Evolutionary conservation across 768 basidiomycete species (phyloP).

Genomic region (Sporobolomyces phaffii): DNA sequence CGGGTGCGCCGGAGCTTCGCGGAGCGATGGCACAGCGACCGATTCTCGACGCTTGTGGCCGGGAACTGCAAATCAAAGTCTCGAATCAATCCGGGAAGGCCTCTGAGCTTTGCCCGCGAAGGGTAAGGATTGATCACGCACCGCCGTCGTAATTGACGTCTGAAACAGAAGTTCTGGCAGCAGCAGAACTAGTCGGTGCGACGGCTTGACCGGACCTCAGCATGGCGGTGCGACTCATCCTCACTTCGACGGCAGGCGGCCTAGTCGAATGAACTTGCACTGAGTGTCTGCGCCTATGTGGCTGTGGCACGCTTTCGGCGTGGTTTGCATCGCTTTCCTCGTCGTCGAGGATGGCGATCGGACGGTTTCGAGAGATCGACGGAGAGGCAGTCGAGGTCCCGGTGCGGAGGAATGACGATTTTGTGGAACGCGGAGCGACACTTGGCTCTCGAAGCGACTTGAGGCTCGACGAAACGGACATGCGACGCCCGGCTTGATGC

Average conservation of each 20-base stretch:
- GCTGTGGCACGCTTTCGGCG: too few species aligned
- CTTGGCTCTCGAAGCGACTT: slow-evolving; percentile 7
- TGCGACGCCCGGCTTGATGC: background rate
- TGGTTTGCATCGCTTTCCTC: background rate
- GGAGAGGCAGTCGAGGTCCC: background rate
- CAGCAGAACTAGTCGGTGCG: background rate
- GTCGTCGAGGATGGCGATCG: slow-evolving; percentile 1
- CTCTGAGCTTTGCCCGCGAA: too few species aligned
- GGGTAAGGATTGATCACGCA: background rate
- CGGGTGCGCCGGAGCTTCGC: slow-evolving; percentile 4
- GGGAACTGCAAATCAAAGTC: slow-evolving; percentile 8
- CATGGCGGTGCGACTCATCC: slow-evolving; percentile 10
- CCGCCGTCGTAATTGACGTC: slow-evolving; percentile 8
- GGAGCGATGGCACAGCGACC: slow-evolving; percentile 12
- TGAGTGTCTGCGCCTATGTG: background rate
- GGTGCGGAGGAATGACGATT: slow-evolving; percentile 3
- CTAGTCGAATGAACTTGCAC: slow-evolving; percentile 5
- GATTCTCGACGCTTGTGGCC: slow-evolving; percentile 22
- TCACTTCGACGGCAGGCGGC: slow-evolving; percentile 8
- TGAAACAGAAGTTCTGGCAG: background rate
- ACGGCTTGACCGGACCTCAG: slow-evolving; percentile 1
- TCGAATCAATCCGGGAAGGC: too few species aligned
- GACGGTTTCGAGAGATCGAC: background rate
- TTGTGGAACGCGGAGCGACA: slow-evolving; percentile 9
- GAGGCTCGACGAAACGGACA: slow-evolving; percentile 1